phyloP scores from a whole-genome alignment of 768 basidiomycete genomes.

The Agrocybe chaxingu region DNA sequence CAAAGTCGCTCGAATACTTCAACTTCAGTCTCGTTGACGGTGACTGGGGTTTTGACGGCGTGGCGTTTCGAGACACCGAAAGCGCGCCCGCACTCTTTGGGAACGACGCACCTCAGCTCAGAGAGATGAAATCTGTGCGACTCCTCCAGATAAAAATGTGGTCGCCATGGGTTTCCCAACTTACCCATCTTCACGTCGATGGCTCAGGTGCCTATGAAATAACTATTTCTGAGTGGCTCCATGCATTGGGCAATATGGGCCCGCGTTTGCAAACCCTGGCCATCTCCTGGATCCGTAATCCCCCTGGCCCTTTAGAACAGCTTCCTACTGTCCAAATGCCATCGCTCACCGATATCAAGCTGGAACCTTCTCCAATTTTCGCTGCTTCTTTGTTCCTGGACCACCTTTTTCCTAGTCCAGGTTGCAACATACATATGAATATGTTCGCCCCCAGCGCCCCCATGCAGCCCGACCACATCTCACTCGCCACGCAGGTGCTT shows the following conservation, averaged over 20 bases:
- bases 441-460: too few species aligned
- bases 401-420: too few species aligned
- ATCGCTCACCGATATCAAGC: too few species aligned
- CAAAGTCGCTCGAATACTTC: conserved; percentile 1
- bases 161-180: conserved; percentile 1
- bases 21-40: not conserved
- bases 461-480: too few species aligned
- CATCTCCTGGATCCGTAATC: too few species aligned
- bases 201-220: not conserved
- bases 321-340: too few species aligned
- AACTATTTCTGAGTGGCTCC: not conserved
- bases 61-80: not conserved
- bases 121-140: conserved; percentile 2
- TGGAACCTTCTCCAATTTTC: too few species aligned
- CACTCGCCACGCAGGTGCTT: too few species aligned
- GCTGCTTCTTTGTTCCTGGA: too few species aligned
- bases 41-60: not conserved
- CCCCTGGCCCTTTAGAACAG: too few species aligned
- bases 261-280: too few species aligned
- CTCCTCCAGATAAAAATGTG: not conserved
- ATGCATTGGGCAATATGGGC: not conserved
- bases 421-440: too few species aligned
- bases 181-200: not conserved
- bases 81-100: not conserved
- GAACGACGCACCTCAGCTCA: not conserved